phyloP scores from a whole-genome alignment of 1,284 basidiomycete genomes.

The Moesziomyces globuligerus region DNA sequence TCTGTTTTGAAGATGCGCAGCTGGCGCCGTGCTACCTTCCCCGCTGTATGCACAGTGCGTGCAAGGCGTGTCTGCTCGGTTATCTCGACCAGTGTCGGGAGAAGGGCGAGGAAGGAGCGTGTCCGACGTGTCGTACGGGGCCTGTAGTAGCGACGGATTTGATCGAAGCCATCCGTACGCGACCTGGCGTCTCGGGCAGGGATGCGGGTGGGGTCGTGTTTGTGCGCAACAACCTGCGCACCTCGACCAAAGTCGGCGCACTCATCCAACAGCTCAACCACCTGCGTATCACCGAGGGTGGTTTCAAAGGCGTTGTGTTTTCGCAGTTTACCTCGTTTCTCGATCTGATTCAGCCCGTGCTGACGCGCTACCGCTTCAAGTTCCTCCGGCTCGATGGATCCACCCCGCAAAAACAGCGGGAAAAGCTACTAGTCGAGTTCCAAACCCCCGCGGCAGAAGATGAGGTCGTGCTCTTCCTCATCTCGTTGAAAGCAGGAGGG shows the following conservation, averaged over 20 bases:
- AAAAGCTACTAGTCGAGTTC: conserved; percentile 78
- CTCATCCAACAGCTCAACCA: conserved; percentile 76
- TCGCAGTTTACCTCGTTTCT: conserved; percentile 69
- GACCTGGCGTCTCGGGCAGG: conserved; percentile 1
- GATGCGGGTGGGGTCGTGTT: conserved; percentile 10
- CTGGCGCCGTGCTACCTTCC: conserved; percentile 63
- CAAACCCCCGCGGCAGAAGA: conserved; percentile 78
- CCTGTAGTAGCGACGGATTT: conserved; percentile 72
- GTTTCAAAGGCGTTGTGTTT: conserved; percentile 68
- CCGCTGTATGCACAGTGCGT: conserved; percentile 69
- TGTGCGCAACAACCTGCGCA: conserved; percentile 80
- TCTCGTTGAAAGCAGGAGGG: conserved; percentile 92
- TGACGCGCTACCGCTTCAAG: conserved; percentile 45
- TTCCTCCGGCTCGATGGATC: conserved; percentile 80
- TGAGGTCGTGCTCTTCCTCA: conserved; percentile 78
- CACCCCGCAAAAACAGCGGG: conserved; percentile 87
- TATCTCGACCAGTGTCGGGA: conserved; percentile 76
- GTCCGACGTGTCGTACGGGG: conserved; percentile 59
- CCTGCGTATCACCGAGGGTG: conserved; percentile 69
- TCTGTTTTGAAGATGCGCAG: conserved; percentile 65
- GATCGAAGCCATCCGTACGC: conserved; percentile 70
- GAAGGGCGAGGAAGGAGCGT: conserved; percentile 73
- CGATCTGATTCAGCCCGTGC: conserved; percentile 57
- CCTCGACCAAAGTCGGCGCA: conserved; percentile 86
- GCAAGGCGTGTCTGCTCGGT: conserved; percentile 82